These are phyloP conservation scores for Solidago caesia DNA, from an alignment of 129 eudicot species.

Conservation along the genomic window DNA sequence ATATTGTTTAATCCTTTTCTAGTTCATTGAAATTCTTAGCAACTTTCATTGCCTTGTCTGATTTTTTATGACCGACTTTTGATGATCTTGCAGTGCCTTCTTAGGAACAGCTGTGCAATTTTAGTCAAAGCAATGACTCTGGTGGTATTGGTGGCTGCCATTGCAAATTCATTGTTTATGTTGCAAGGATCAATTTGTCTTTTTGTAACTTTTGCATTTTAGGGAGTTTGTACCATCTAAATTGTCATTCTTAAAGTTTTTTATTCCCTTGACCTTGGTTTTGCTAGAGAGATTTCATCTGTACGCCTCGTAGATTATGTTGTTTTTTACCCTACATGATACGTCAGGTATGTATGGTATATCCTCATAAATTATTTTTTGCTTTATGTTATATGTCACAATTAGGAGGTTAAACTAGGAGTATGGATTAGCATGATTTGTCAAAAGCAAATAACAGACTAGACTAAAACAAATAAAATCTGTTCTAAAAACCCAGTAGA, in stretches of 20 bases:
- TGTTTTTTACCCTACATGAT: neutral
- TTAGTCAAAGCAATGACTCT: no score
- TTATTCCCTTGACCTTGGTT: neutral
- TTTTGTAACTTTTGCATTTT: neutral
- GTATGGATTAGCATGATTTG: neutral
- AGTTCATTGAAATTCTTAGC: no score
- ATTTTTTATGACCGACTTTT: neutral
- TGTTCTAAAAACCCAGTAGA: no score
- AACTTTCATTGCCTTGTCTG: neutral
- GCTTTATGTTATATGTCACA: neutral
- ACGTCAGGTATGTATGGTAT: neutral
- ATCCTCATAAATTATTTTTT: neutral
- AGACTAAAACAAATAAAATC: no score
- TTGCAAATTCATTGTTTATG: neutral
- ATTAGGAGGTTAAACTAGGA: neutral
- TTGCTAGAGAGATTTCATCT: slow-evolving; percentile 4
- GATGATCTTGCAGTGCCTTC: slow-evolving; percentile 28
- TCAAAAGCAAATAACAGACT: no score
- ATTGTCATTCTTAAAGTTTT: neutral
- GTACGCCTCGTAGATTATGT: neutral
- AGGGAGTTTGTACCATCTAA: neutral
- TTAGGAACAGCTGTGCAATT: slow-evolving; percentile 2
- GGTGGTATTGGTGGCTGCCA: slow-evolving; percentile 7
- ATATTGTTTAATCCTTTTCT: no score
- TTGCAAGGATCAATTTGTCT: neutral